phyloP scores from a whole-genome alignment of 768 basidiomycete genomes.

The Holtermannia corniformis region DNA sequence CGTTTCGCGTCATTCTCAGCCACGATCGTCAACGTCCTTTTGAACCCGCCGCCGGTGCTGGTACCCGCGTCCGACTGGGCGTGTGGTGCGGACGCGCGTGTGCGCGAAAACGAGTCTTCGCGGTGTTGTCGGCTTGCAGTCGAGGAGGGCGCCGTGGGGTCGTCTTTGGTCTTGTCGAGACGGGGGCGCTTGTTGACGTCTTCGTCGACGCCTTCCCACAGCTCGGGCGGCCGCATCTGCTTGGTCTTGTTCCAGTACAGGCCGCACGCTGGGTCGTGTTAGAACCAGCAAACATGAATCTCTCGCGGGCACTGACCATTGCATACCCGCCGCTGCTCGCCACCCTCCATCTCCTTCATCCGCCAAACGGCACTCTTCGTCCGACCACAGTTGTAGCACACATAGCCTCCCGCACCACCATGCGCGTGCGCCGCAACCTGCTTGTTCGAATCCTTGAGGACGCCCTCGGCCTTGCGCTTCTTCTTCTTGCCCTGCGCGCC shows the following conservation, averaged over 20 bases:
- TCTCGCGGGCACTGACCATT: constrained; percentile 32
- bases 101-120: constrained; percentile 9
- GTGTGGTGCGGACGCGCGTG: constrained; percentile 1
- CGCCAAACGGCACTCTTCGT: constrained; percentile 37
- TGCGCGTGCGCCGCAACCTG: constrained; percentile 3
- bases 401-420: constrained; percentile 3
- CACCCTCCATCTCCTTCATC: constrained; percentile 29
- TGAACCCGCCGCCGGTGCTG: constrained; percentile 20
- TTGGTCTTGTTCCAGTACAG: constrained; percentile 37
- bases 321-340: constrained; percentile 29
- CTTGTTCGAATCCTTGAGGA: constrained; percentile 6
- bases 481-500: constrained; percentile 8
- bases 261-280: constrained; percentile 27
- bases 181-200: constrained; percentile 15
- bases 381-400: constrained; percentile 37
- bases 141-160: constrained; percentile 5
- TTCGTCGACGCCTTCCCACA: constrained; percentile 34
- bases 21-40: constrained; percentile 29
- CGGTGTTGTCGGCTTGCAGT: constrained; percentile 8
- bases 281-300: neutral
- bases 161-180: constrained; percentile 1
- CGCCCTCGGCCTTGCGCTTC: constrained; percentile 10
- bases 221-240: constrained; percentile 31
- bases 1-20: constrained; percentile 32
- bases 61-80: too few species aligned